phyloP scores from a whole-genome alignment of 345 rosid genomes.

The Mallotus nudiflorus region DNA sequence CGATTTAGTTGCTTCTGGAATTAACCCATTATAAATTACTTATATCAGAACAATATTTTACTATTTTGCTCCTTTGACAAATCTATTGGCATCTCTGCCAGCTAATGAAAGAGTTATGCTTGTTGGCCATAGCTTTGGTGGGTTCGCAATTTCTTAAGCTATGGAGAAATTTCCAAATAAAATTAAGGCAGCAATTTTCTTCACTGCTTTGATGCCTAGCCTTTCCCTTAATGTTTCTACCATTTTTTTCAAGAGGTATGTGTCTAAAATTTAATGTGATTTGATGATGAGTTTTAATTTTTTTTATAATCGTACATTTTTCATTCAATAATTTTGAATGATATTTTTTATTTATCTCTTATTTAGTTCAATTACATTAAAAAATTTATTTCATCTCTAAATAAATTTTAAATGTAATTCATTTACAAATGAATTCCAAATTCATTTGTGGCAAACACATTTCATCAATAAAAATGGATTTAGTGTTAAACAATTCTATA shows the following conservation, averaged over 20 bases:
- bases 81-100: conserved; percentile 28
- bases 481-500: no score
- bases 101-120: conserved; percentile 31
- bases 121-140: conserved; percentile 44
- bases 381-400: no score
- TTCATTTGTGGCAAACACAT: no score
- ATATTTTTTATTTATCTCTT: no score
- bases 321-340: no score
- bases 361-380: no score
- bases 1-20: conserved; percentile 43
- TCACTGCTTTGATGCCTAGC: conserved; percentile 37
- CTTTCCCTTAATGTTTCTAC: conserved; percentile 36
- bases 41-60: background rate
- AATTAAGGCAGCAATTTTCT: conserved; percentile 25
- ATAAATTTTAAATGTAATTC: no score
- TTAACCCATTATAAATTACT: conserved; percentile 22
- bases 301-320: no score
- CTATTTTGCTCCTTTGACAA: conserved; percentile 33
- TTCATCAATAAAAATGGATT: no score
- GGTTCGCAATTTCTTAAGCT: conserved; percentile 35
- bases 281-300: no score
- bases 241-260: conserved; percentile 28
- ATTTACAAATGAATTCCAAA: no score
- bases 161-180: conserved; percentile 39
- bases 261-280: no score